Percentiles rank a stretch among this genome's conserved stretches.
These are phyloP conservation scores for Cercospora janseana DNA, from an alignment of 2,329 filamentous ascomycete genomes.

Conservation along the genomic window DNA sequence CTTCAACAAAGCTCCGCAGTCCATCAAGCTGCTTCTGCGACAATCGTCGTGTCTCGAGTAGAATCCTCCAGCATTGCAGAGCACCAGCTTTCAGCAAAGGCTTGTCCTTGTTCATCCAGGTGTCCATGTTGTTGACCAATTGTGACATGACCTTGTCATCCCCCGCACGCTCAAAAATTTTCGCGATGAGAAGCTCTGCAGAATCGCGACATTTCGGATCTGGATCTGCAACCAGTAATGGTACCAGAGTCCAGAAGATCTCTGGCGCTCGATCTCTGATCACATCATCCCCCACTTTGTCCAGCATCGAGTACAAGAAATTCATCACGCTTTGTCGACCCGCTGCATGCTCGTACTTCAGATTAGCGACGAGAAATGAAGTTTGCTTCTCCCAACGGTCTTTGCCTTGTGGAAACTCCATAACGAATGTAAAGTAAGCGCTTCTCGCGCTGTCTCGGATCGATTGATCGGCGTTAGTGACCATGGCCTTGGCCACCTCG, in stretches of 20 bases:
- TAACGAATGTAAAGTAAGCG: constrained; percentile 89
- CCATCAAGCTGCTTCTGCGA: constrained; percentile 67
- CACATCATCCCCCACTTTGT: constrained; percentile 77
- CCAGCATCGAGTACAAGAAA: constrained; percentile 78
- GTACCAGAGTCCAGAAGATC: constrained; percentile 81
- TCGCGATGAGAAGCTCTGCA: constrained; percentile 74
- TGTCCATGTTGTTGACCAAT: constrained; percentile 67
- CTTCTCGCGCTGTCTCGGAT: constrained; percentile 85
- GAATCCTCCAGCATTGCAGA: constrained; percentile 77
- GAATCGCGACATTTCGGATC: constrained; percentile 80
- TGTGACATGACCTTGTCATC: constrained; percentile 63
- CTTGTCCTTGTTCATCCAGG: constrained; percentile 76
- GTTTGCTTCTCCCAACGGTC: constrained; percentile 86
- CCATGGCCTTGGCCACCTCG: constrained; percentile 85
- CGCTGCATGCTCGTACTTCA: constrained; percentile 85
- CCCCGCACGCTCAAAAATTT: constrained; percentile 76
- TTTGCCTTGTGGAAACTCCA: constrained; percentile 91
- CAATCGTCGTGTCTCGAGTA: constrained; percentile 66
- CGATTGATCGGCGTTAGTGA: constrained; percentile 87
- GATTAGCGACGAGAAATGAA: constrained; percentile 81
- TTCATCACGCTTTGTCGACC: constrained; percentile 93
- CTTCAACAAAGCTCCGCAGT: constrained; percentile 53
- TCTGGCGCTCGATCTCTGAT: constrained; percentile 77
- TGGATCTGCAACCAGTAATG: constrained; percentile 85
- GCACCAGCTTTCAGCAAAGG: constrained; percentile 67